Evolutionary conservation across 495 filamentous ascomycete genomes (phyloP).

Genomic region (Geoglossum glabrum): DNA sequence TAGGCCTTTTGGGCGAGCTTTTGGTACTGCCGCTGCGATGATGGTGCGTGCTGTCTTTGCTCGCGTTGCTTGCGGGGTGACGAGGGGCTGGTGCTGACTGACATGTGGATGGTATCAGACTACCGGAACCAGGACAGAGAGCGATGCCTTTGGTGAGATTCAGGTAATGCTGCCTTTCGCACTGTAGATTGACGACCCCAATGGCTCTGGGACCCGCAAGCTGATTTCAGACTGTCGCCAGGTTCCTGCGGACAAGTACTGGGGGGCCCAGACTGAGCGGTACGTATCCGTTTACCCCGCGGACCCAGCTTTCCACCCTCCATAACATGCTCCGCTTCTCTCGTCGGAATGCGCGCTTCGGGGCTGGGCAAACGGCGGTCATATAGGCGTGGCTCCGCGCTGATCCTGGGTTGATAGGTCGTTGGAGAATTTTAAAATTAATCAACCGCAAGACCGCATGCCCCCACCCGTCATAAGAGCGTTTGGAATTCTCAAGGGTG

Average conservation of each 20-base stretch:
- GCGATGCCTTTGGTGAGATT: conserved; percentile 93
- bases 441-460: conserved; percentile 98
- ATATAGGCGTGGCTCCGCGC: too few relatives aligned
- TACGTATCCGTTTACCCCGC: conserved; percentile 14
- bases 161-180: conserved; percentile 21
- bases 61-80: too few relatives aligned
- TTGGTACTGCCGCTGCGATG: too few relatives aligned
- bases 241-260: conserved; percentile 88
- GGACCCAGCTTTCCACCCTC: neutral
- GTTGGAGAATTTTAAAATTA: conserved; percentile 94
- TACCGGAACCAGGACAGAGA: conserved; percentile 42
- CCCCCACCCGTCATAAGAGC: conserved; percentile 77
- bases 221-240: conserved; percentile 16
- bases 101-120: neutral
- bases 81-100: neutral
- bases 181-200: neutral
- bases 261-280: conserved; percentile 96
- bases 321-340: neutral
- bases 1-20: too few relatives aligned
- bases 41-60: too few relatives aligned
- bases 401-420: conserved; percentile 28
- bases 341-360: neutral
- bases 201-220: neutral
- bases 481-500: conserved; percentile 94
- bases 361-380: neutral